Evolutionary conservation across 1,284 basidiomycete genomes (phyloP), one percentile per base, ranked within the genome.

Genomic region (Psilocybe mexicana): DNA sequence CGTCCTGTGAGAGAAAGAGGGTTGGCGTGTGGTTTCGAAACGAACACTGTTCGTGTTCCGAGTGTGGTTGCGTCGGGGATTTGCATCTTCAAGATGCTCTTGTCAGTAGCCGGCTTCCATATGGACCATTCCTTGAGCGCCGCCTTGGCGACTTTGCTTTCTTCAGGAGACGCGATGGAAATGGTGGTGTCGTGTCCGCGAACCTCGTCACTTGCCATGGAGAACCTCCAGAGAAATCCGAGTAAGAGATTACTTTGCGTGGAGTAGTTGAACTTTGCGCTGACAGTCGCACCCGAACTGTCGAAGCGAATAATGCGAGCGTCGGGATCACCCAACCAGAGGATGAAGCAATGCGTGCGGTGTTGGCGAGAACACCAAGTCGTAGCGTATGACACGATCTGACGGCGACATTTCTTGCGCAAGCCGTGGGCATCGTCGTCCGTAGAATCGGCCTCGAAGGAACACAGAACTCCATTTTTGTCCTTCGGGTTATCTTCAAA

Each of bases 231-330:
- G 2, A 73, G 46, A 49, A 72, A 74, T 6, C 68, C 63, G 53
- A 60, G 53, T 1, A 73, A 61, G 3, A 61, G 33, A 0, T 54
- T 25, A 0, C 66, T 55, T 0, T 62, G 28, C 2, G 57, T 12
- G 11, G 46, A 57, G 44, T 66, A 69, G 59, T 72, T 57, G 63
- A 73, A 70, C 0, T 53, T 50, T 11, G 60, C 53, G 3, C 67
- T 64, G 26, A 74, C 70, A 25, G 72, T 58, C 3, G 56, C 64
- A 0, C 69, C 72, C 0, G 69, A 61, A 12, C 67, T 67, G 50
- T 74, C 72, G 65, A 70, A 69, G 5, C 69, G 65, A 14, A 71
- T 36, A 43, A 74, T 57, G 1, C 72, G 65, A 2, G 65, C 68
- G 43, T 45, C 52, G 0, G 56, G 54, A 6, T 66, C 64, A 18